Base-by-base conservation (phyloP, 2,329 filamentous ascomycete species). In the Colletotrichum sp. region DNA sequence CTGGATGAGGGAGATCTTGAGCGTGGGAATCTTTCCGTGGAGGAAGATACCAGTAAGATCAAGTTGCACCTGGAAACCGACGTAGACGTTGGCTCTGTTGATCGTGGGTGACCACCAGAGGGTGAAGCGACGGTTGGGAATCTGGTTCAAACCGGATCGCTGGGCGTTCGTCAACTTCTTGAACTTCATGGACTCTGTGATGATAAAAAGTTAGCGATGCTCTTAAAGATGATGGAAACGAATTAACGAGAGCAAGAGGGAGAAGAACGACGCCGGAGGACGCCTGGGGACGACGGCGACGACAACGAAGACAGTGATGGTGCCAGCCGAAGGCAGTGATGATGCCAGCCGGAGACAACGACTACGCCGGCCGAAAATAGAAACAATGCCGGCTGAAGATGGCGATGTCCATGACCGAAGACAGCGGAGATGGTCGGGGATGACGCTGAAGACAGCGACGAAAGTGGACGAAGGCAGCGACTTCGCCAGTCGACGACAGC, bases 81-180 rank as follows among this genome's bases (percentile, higher is more conserved):
- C 96, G 80, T 99, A 99, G 21, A 99, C 97, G 82, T 99, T 98
- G 79, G 96, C 96, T 83, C 96, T 91, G 86, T 98, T 98, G 84
- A 98, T 98, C 0, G 95, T 98, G 0, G 94, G 93, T 1, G 94
- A 97, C 97, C 97, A 99, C 97, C 97, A 99, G 0, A 99, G 87
- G 0, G 97, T 99, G 85, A 99, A 99, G 1, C 97, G 95, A 91
- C 97, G 95, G 83, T 99, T 99, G 0, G 97, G 97, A 83, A 99
- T 99, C 82, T 99, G 97, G 83, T 98, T 99, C 34, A 99, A 86
- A 95, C 97, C 97, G 24, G 95, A 98, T 80, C 97, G 91, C 84
- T 99, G 97, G 1, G 97, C 97, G 81, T 99, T 99, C 0, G 97
- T 99, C 76, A 99, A 88, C 85, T 99, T 99, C 87, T 99, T 99